Base-by-base conservation (phyloP, 2,329 filamentous ascomycete genomes). In the Hymenoscyphus fraxineus region DNA sequence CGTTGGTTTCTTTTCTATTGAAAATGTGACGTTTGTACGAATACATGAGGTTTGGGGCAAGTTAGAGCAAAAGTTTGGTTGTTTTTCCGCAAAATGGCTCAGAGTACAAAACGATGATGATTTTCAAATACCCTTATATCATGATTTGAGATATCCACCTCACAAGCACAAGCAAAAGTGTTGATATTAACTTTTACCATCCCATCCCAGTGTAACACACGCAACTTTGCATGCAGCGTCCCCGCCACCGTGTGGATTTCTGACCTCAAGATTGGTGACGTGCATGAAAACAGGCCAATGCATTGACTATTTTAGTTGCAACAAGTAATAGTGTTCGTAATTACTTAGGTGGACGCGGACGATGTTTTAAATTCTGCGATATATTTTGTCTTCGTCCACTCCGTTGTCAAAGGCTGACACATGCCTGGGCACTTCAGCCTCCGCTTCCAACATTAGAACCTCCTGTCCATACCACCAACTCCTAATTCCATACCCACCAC, bases 11-110 rank as follows among this genome's bases (percentile, higher is more conserved):
- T 54, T 54, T 54, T 54, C 47, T 54, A 54, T 54, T 54, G 47
- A 54, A 54, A 54, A 27, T 54, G 47, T 54, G 47, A 54, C 47
- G 47, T 54, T 54, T 54, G 47, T 54, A 54, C 19, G 47, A 54
- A 19, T 54, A 54, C 47, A 54, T 54, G 47, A 51, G 9, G 22
- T 54, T 54, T 54, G 19, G 47, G 19, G 47, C 47, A 54, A 54
- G 47, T 54, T 54, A 54, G 47, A 54, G 47, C 22, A 35, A 54
- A 54, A 54, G 47, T 54, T 54, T 54, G 47, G 47, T 22, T 27
- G 35, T 35, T 35, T 35, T 35, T 10, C 35, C 35, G 35, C 35
- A 35, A 35, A 10, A 35, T 35, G 47, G 47, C 47, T 54, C 47
- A 19, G 47, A 54, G 47, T 54, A 54, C 47, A 54, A 54, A 54